Conservation (phyloP, 2,329 filamentous ascomycete species). For the Furcasterigmium furcatum region DNA sequence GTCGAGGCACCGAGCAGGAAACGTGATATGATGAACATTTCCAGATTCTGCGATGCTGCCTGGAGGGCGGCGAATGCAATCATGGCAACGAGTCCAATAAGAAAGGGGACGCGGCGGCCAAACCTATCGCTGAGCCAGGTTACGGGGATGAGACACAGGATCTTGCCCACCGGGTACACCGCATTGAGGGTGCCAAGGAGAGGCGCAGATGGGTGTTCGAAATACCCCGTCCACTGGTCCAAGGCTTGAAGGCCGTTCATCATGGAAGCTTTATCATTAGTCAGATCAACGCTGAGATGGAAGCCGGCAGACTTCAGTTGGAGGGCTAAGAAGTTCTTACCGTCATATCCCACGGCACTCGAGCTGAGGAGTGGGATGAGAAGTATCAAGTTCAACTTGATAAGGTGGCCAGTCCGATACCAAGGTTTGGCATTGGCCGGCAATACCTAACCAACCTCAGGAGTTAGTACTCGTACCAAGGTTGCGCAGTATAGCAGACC, state of each 20-base stretch:
- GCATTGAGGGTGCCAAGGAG: slow-evolving; percentile 32
- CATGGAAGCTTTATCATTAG: too few relatives aligned
- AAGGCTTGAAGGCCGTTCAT: slow-evolving; percentile 43
- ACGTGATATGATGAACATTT: slow-evolving; percentile 1
- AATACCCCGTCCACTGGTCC: slow-evolving; percentile 34
- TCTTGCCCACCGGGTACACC: slow-evolving; percentile 32
- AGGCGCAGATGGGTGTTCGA: slow-evolving; percentile 29
- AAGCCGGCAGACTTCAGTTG: too few relatives aligned
- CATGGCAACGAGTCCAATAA: slow-evolving; percentile 24
- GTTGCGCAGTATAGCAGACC: too few relatives aligned
- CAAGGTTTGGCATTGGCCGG: too few relatives aligned
- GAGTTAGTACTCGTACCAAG: too few relatives aligned
- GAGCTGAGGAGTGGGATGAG: slow-evolving; percentile 27
- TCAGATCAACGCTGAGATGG: too few relatives aligned
- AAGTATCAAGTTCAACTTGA: slow-evolving; percentile 40
- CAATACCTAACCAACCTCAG: too few relatives aligned
- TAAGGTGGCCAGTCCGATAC: slow-evolving; percentile 38
- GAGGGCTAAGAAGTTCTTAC: too few relatives aligned
- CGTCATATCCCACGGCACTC: slow-evolving; percentile 7
- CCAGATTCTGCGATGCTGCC: slow-evolving; percentile 19
- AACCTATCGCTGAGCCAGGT: slow-evolving; percentile 32
- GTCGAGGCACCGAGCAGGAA: background rate
- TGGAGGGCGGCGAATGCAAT: slow-evolving; percentile 28
- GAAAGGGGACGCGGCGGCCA: slow-evolving; percentile 35
- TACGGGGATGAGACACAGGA: slow-evolving; percentile 29